Conservation (phyloP, 768 basidiomycete genomes). For the Psilocybe azurescens region DNA sequence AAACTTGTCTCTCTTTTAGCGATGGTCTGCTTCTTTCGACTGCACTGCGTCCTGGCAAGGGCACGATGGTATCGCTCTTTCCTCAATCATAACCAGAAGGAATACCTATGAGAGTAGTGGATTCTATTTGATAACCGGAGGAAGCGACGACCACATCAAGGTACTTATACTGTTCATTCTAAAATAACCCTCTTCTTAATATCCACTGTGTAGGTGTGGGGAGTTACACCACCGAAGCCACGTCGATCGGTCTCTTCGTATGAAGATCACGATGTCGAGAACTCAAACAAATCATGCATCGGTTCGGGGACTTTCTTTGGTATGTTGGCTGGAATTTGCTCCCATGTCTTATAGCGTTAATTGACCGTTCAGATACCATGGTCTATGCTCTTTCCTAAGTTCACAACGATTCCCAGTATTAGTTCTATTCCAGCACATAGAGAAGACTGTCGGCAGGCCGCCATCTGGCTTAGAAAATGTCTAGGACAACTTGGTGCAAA, state of each 20-base stretch:
- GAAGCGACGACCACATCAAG: conserved; percentile 86
- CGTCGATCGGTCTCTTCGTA: conserved; percentile 20
- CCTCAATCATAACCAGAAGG: conserved; percentile 63
- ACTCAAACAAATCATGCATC: conserved; percentile 21
- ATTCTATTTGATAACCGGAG: conserved; percentile 73
- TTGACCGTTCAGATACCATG: conserved; percentile 60
- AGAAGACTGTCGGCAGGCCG: conserved; percentile 93
- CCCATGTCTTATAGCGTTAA: background rate
- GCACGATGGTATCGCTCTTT: conserved; percentile 83
- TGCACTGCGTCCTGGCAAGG: conserved; percentile 84
- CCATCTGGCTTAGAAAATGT: conserved; percentile 91
- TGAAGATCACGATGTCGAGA: conserved; percentile 19
- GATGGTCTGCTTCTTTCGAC: conserved; percentile 86
- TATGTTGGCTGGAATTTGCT: conserved; percentile 13
- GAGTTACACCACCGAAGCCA: conserved; percentile 40
- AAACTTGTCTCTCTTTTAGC: conserved; percentile 40
- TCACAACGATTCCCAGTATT: conserved; percentile 88
- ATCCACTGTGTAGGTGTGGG: conserved; percentile 53
- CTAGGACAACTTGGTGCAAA: conserved; percentile 88
- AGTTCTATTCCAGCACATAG: conserved; percentile 68
- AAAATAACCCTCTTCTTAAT: background rate
- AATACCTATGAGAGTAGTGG: conserved; percentile 30
- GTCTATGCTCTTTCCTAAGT: conserved; percentile 81
- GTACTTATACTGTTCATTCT: conserved; percentile 37
- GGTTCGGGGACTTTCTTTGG: conserved; percentile 31